A percentile compares a stretch with the other conserved stretches of the same genome.
These are phyloP conservation scores for Neckera pumila DNA, from an alignment of 225 moss, liverwort and hornwort genomes.

Conservation along the genomic window DNA sequence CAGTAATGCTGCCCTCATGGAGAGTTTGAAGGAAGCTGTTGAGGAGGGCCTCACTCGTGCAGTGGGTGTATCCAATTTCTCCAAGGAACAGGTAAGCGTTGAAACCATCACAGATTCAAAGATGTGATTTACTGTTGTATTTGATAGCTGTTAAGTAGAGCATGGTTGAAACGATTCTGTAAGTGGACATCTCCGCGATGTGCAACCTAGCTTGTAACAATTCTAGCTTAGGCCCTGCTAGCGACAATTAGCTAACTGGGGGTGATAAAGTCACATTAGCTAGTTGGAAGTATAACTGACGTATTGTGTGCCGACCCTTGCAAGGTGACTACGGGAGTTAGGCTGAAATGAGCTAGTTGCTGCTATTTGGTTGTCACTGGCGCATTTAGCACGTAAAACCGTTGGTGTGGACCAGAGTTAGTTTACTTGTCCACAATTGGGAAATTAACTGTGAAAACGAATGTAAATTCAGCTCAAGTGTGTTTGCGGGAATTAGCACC, in stretches of 20 bases:
- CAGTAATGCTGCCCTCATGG: conserved; percentile 83
- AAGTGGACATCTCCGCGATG: neutral
- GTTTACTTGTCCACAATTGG: neutral
- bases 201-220: neutral
- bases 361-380: neutral
- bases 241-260: neutral
- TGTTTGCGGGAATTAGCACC: neutral
- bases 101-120: neutral
- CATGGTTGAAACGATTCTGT: neutral
- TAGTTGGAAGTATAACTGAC: neutral
- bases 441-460: neutral
- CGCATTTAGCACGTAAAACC: neutral
- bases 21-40: conserved; percentile 90
- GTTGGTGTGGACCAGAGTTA: neutral
- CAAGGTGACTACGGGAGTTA: neutral
- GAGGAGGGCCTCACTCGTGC: conserved; percentile 79
- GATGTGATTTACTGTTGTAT: neutral
- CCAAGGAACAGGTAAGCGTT: conserved; percentile 54
- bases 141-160: neutral
- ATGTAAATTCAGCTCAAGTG: neutral
- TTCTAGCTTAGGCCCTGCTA: neutral
- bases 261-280: neutral
- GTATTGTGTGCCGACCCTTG: neutral
- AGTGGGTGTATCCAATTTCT: conserved; percentile 92
- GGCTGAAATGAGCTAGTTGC: neutral